A percentile compares a stretch with the other conserved stretches of the same genome.
phyloP scores from a whole-genome alignment of 805 yeast genomes.

The Pichia thaimueangensis region DNA sequence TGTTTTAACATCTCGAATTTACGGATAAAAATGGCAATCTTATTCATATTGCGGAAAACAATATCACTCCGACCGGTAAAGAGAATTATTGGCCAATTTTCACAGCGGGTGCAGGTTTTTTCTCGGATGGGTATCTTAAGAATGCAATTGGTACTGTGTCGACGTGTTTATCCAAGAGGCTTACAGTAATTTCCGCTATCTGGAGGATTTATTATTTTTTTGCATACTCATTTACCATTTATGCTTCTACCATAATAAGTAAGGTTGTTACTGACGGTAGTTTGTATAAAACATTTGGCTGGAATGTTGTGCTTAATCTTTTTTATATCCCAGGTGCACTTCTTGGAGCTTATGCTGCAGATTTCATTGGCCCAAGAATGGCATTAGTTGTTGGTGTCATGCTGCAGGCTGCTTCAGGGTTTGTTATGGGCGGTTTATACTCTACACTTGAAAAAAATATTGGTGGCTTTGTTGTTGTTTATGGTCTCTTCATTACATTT shows the following conservation, averaged over 20 bases:
- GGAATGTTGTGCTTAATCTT: constrained; percentile 84
- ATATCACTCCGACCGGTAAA: constrained; percentile 20
- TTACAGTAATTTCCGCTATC: constrained; percentile 60
- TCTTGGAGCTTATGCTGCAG: constrained; percentile 77
- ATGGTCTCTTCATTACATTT: constrained; percentile 78
- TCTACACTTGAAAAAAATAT: constrained; percentile 48
- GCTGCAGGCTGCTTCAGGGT: constrained; percentile 74
- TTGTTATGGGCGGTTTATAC: constrained; percentile 72
- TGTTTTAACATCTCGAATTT: constrained; percentile 15
- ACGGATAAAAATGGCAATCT: constrained; percentile 20
- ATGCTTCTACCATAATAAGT: constrained; percentile 64
- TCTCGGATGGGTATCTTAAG: constrained; percentile 90
- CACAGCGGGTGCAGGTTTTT: constrained; percentile 87
- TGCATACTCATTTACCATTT: constrained; percentile 80
- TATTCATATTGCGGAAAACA: constrained; percentile 21
- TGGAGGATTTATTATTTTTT: constrained; percentile 94
- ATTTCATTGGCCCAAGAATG: constrained; percentile 84
- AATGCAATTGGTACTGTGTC: constrained; percentile 75
- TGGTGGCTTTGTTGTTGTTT: constrained; percentile 78
- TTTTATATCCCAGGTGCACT: constrained; percentile 90
- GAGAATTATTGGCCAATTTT: constrained; percentile 54
- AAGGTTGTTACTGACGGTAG: constrained; percentile 52
- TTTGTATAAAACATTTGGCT: constrained; percentile 74
- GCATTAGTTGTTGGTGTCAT: constrained; percentile 65
- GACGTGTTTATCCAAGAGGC: constrained; percentile 61